Evolutionary conservation across 1,284 basidiomycete genomes (phyloP).

Genomic region (Apiotrichum gracile): DNA sequence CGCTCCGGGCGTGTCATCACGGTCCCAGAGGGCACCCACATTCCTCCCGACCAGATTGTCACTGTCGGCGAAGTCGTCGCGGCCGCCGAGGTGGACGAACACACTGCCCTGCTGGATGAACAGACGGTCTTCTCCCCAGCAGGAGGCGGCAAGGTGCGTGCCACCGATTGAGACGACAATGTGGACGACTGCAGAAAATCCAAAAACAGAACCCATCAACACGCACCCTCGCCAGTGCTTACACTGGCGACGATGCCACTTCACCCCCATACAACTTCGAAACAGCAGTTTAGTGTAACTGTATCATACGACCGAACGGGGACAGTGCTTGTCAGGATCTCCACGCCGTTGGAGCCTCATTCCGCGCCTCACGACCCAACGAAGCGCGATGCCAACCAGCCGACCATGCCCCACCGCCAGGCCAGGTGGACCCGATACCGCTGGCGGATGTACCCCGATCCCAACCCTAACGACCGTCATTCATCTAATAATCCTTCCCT

Average conservation of each 20-base stretch:
- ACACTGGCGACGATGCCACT: neutral
- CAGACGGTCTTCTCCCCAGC: neutral
- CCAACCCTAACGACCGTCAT: neutral
- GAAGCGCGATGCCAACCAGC: too few species aligned
- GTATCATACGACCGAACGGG: neutral
- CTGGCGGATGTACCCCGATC: too few species aligned
- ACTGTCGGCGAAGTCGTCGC: constrained; percentile 40
- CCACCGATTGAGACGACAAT: constrained; percentile 6
- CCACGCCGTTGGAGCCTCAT: too few species aligned
- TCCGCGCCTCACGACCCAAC: too few species aligned
- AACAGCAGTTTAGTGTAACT: constrained; percentile 2
- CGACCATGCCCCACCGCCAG: too few species aligned
- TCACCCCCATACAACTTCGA: neutral
- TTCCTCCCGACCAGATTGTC: constrained; percentile 35
- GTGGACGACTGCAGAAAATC: too few species aligned
- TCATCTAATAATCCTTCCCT: neutral
- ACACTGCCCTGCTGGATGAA: constrained; percentile 32
- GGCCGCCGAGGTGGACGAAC: constrained; percentile 27
- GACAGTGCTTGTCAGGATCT: too few species aligned
- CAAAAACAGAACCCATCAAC: neutral
- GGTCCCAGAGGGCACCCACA: constrained; percentile 36
- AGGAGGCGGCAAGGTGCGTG: constrained; percentile 10
- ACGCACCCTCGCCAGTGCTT: neutral
- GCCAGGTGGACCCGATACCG: too few species aligned
- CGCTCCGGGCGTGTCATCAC: constrained; percentile 40